Percentiles rank a stretch among this genome's conserved stretches.
phyloP scores from a whole-genome alignment of 805 yeast genomes.

The Zygosaccharomyces pseudorouxii region DNA sequence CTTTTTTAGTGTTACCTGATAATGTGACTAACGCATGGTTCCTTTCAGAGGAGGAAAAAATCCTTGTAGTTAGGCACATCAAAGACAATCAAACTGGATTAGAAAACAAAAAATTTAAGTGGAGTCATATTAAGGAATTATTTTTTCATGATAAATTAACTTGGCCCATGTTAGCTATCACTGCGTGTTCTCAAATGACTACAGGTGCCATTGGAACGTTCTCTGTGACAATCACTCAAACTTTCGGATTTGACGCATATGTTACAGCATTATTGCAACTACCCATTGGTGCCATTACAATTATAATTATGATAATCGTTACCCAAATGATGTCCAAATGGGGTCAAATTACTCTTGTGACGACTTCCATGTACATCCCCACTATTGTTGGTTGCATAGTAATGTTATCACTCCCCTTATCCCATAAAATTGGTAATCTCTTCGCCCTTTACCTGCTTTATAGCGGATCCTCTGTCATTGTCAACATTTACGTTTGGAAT shows the following conservation, averaged over 20 bases:
- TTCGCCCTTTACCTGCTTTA: conserved; percentile 47
- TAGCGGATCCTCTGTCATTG: conserved; percentile 54
- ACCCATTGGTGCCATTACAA: conserved; percentile 53
- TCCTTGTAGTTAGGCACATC: conserved; percentile 45
- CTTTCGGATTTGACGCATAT: conserved; percentile 46
- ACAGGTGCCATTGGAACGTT: conserved; percentile 52
- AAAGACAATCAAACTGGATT: conserved; percentile 49
- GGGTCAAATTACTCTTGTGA: conserved; percentile 37
- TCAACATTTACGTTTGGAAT: conserved; percentile 58
- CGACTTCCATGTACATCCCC: conserved; percentile 39
- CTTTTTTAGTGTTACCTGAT: conserved; percentile 46
- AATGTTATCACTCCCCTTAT: conserved; percentile 35
- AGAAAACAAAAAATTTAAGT: conserved; percentile 44
- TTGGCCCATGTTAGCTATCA: conserved; percentile 47
- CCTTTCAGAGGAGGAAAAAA: conserved; percentile 38
- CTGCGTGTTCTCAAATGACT: conserved; percentile 44
- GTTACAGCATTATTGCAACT: conserved; percentile 48
- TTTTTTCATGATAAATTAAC: conserved; percentile 44
- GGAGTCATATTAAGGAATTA: conserved; percentile 43
- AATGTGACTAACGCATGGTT: conserved; percentile 42
- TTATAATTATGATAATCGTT: conserved; percentile 38
- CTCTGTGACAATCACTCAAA: conserved; percentile 47
- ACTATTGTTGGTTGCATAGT: conserved; percentile 51
- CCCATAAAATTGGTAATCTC: conserved; percentile 44
- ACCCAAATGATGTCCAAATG: conserved; percentile 37